A percentile compares a stretch with the other conserved stretches of the same genome.
phyloP scores from a whole-genome alignment of 2,329 filamentous ascomycete species.

The Emmonsiellopsis sp. region DNA sequence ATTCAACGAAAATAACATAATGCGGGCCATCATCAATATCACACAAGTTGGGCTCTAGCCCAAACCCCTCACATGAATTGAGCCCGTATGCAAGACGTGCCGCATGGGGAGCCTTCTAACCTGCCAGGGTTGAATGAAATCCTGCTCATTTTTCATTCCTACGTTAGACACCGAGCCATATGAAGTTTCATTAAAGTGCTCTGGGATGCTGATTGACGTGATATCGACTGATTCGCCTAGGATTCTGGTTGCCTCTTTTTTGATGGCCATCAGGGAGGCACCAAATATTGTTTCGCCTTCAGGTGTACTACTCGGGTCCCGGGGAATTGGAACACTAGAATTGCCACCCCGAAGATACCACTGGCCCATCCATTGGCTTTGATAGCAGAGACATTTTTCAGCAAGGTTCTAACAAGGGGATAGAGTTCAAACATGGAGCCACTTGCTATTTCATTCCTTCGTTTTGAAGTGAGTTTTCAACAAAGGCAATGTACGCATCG shows the following conservation, averaged over 20 bases:
- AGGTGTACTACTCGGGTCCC: neutral
- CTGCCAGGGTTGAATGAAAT: neutral
- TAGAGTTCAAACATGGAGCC: neutral
- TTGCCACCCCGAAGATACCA: constrained; percentile 3
- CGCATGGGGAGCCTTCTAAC: neutral
- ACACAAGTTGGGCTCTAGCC: neutral
- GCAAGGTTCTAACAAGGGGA: no score
- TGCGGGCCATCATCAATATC: neutral
- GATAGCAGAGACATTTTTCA: neutral
- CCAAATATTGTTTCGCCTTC: neutral
- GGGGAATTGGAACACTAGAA: neutral
- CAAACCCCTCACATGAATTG: neutral
- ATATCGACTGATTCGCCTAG: neutral
- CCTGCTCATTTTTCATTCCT: neutral
- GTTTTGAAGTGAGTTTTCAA: neutral
- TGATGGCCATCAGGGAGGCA: neutral
- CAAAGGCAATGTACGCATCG: constrained; percentile 1
- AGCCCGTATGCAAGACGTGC: neutral
- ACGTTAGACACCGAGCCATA: neutral
- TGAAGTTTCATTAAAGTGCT: constrained; percentile 1
- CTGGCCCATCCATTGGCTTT: neutral
- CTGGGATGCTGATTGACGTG: constrained; percentile 1
- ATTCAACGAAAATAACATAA: constrained; percentile 1
- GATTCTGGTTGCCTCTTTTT: neutral
- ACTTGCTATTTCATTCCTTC: constrained; percentile 3